These are phyloP conservation scores for Nidula microcarpa DNA, from an alignment of 768 basidiomycete genomes.

Conservation along the genomic window DNA sequence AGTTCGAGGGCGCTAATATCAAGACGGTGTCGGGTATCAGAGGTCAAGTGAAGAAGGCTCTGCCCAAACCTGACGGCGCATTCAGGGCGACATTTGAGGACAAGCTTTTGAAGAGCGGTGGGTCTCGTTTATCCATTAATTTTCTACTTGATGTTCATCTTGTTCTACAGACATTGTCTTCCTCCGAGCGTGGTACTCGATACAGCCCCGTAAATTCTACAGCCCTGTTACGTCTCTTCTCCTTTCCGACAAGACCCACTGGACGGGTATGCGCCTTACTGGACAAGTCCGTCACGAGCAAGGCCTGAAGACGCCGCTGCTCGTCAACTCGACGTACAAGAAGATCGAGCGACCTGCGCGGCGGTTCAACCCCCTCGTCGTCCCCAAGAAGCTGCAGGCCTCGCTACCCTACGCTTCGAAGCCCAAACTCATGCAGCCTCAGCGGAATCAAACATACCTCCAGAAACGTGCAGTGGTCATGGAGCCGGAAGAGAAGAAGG, in stretches of 20 bases:
- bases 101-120: conserved; percentile 93
- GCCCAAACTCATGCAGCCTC: conserved; percentile 77
- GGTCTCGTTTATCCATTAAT: conserved; percentile 21
- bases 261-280: conserved; percentile 95
- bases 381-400: conserved; percentile 89
- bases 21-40: conserved; percentile 93
- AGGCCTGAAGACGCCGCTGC: conserved; percentile 74
- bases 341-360: conserved; percentile 73
- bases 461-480: conserved; percentile 94
- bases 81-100: conserved; percentile 98
- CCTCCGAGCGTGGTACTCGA: conserved; percentile 93
- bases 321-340: conserved; percentile 88
- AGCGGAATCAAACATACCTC: conserved; percentile 77
- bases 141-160: conserved; percentile 1
- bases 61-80: conserved; percentile 92
- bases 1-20: conserved; percentile 98
- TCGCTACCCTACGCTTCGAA: conserved; percentile 91
- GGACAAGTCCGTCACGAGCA: conserved; percentile 89
- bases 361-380: conserved; percentile 86
- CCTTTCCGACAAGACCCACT: conserved; percentile 73
- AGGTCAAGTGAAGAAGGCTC: conserved; percentile 95
- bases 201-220: conserved; percentile 94
- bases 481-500: conserved; percentile 93
- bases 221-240: conserved; percentile 94
- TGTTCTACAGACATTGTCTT: conserved; percentile 80